A percentile compares a stretch with the other conserved stretches of the same genome.
Evolutionary conservation across 2,329 filamentous ascomycete genomes (phyloP).

Genomic region (Sporothrix phasma): DNA sequence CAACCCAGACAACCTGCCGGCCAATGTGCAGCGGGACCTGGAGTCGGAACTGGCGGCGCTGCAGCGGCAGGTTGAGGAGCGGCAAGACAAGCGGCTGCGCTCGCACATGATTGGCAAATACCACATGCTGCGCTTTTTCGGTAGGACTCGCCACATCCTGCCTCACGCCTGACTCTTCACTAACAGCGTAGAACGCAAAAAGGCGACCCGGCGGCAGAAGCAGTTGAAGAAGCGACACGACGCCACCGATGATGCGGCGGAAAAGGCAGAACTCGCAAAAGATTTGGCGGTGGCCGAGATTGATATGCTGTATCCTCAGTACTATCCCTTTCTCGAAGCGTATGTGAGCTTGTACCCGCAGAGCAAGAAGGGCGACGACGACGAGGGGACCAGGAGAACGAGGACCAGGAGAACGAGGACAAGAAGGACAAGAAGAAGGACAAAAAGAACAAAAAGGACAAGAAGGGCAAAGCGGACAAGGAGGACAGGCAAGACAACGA

Average conservation of each 20-base stretch:
- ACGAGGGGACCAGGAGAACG: conserved; percentile 22
- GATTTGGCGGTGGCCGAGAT: conserved; percentile 61
- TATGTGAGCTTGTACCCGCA: conserved; percentile 56
- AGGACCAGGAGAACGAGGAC: conserved; percentile 19
- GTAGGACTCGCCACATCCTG: conserved; percentile 36
- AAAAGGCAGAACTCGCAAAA: conserved; percentile 40
- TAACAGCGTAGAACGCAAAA: conserved; percentile 52
- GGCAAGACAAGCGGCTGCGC: conserved; percentile 50
- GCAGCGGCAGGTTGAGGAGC: conserved; percentile 51
- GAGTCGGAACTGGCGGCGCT: conserved; percentile 62
- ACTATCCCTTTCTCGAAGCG: conserved; percentile 58
- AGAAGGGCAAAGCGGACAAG: too few relatives aligned
- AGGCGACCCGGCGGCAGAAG: conserved; percentile 57
- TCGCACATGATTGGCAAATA: conserved; percentile 67
- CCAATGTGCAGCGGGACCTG: conserved; percentile 56
- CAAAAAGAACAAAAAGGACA: conserved; percentile 18
- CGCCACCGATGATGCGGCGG: conserved; percentile 39
- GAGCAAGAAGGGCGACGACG: conserved; percentile 18
- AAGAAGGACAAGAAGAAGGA: conserved; percentile 21
- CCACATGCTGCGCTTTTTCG: conserved; percentile 78
- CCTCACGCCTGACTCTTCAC: not conserved
- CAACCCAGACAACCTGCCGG: conserved; percentile 50
- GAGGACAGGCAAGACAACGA: conserved; percentile 26
- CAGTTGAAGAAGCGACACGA: conserved; percentile 51
- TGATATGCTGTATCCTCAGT: conserved; percentile 65